These are phyloP conservation scores for Cordyceps javanica DNA, from an alignment of 2,329 filamentous ascomycete genomes.

Conservation along the genomic window DNA sequence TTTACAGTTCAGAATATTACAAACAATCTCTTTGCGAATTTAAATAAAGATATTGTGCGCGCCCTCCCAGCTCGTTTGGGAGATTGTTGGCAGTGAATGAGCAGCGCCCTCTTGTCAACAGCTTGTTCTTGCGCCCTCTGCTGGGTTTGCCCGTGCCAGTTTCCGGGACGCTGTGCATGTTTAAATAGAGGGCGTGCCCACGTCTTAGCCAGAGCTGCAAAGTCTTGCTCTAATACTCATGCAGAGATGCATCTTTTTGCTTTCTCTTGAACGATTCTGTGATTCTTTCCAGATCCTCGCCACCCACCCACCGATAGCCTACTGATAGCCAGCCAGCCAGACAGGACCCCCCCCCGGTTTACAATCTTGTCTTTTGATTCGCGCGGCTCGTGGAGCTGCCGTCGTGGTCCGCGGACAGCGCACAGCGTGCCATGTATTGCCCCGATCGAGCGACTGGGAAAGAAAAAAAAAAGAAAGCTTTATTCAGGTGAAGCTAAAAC, in stretches of 20 bases:
- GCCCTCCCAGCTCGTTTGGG: neutral
- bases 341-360: too few species aligned
- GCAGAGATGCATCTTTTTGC: too few species aligned
- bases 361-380: neutral
- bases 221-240: too few species aligned
- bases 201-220: too few species aligned
- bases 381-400: neutral
- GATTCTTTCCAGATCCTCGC: too few species aligned
- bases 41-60: neutral
- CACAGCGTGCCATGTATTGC: neutral
- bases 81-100: neutral
- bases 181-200: neutral
- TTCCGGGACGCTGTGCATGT: neutral
- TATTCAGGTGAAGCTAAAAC: neutral
- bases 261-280: too few species aligned
- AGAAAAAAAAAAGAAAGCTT: too few species aligned
- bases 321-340: too few species aligned
- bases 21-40: too few species aligned
- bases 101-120: slow-evolving; percentile 10
- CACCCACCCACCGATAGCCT: too few species aligned
- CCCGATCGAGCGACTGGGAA: neutral
- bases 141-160: neutral
- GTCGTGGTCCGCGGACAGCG: neutral
- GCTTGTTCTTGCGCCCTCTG: slow-evolving; percentile 2
- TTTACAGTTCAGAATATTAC: too few species aligned